Evolutionary conservation across 73 alveolate genomes (phyloP), one percentile per base, ranked within the genome.

Genomic region (Paramecium sonneborni): DNA sequence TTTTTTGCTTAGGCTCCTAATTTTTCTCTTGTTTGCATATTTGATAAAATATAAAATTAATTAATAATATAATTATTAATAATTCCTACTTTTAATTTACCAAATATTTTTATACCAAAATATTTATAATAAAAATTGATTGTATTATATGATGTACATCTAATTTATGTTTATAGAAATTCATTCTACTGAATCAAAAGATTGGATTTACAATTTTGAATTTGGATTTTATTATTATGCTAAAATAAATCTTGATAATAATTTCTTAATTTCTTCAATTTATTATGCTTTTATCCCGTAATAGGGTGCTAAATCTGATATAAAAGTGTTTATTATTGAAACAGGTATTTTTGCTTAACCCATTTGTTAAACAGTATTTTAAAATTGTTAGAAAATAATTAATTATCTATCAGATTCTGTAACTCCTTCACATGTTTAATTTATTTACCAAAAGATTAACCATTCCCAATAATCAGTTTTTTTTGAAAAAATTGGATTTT

Each of bases 381-480:
- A 44, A 44, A 79, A 79, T 24, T 79, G 24, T 23, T 79, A 28
- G 6, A 41, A 44, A 20, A 79, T 79, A 18, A 79, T 46, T 6
- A 79, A 41, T 46, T 20, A 79, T 79, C 43, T 79, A 79, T 79
- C 90, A 30, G 41, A 23, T 6, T 39, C 90, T 4, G 7, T 52
- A 0, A 79, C 74, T 20, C 90, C 90, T 46, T 79, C 69, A 8
- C 44, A 23, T 26, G 74, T 46, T 79, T 79, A 32, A 12, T 26
- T 43, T 26, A 79, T 21, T 24, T 79, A 15, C 69, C 74, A 46
- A 24, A 14, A 79, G 5, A 79, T 23, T 23, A 79, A 15, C 90
- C 90, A 79, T 44, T 79, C 90, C 90, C 90, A 79, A 79, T 79
- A 79, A 23, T 79, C 90, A 46, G 44, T 43, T 79, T 79, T 79